Evolutionary conservation across 352 stramenopile genomes (phyloP).

Genomic region (Phytophthora pseudosyringae): DNA sequence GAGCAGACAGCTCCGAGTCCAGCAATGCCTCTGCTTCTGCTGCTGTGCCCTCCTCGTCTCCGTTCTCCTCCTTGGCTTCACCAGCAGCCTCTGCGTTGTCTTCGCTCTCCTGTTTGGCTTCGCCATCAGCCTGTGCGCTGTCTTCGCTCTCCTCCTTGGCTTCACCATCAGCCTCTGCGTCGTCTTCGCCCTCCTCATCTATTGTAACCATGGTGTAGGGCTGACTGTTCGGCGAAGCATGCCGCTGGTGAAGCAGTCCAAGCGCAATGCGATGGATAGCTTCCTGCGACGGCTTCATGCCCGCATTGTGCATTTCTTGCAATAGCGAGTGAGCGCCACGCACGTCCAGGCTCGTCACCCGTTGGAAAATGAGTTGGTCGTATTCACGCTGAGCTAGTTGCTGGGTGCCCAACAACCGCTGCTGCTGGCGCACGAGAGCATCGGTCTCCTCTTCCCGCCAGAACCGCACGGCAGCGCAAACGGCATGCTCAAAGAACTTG

Average conservation of each 20-base stretch:
- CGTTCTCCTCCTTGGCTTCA: conserved; percentile 25
- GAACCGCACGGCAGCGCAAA: conserved; percentile 63
- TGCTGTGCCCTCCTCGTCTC: conserved; percentile 9
- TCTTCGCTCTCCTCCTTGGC: conserved; percentile 8
- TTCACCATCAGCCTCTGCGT: conserved; percentile 8
- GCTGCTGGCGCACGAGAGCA: conserved; percentile 60
- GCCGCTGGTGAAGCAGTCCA: conserved; percentile 55
- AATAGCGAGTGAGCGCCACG: conserved; percentile 62
- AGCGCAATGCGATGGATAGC: conserved; percentile 81
- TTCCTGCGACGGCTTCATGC: conserved; percentile 61
- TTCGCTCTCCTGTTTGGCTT: conserved; percentile 5
- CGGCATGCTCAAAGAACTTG: conserved; percentile 62
- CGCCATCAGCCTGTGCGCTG: too few species aligned
- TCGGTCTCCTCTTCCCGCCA: conserved; percentile 67
- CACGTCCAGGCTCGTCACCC: conserved; percentile 55
- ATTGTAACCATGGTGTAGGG: not conserved
- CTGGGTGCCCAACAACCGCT: conserved; percentile 42
- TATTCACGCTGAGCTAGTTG: conserved; percentile 56
- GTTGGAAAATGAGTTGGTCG: conserved; percentile 73
- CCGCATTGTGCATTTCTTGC: conserved; percentile 85
- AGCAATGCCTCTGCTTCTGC: conserved; percentile 33
- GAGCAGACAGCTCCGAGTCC: conserved; percentile 35
- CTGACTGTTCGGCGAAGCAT: conserved; percentile 13
- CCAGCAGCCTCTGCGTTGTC: not conserved
- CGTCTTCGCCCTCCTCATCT: conserved; percentile 14